Evolutionary conservation across 73 alveolate genomes (phyloP), one percentile per base, ranked within the genome.

Genomic region (Paramecium tetraurelia): DNA sequence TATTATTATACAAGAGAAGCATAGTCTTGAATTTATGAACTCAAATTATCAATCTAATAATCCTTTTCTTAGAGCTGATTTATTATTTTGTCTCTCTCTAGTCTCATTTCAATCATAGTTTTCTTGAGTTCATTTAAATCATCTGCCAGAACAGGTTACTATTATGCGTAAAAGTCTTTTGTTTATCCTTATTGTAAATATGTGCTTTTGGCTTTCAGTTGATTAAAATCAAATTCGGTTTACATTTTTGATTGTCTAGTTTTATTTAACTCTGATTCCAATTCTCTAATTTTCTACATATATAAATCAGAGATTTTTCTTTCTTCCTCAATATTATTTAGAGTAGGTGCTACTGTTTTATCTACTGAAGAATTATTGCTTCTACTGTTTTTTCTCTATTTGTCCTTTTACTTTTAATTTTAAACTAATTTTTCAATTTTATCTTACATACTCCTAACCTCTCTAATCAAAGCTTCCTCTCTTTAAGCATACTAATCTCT

Each of bases 391-490:
- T 48, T 27, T 12, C 84, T 63, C 21, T 48, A 16, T 11, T 20
- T 46, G 1, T 48, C 41, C 33, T 80, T 80, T 80, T 43, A 22
- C 31, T 80, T 80, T 43, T 40, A 80, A 44, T 80, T 48, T 20
- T 22, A 31, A 1, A 80, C 31, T 48, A 80, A 43, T 80, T 22
- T 24, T 43, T 80, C 90, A 5, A 80, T 80, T 80, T 63, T 80
- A 14, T 80, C 90, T 46, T 80, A 80, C 90, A 80, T 80, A 48
- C 10, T 80, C 29, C 90, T 80, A 18, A 80, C 90, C n/a, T 80
- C 90, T n/a, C 57, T 41, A 80, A 80, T 80, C 43, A 80, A 20
- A 7, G 46, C 46, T n/a, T 80, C 90, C 7, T 80, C 90, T 80
- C 90, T 80, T 22, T 43, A 48, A 20, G 76, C 57, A 48, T 31